Evolutionary conservation across 1,284 basidiomycete genomes (phyloP).

Genomic region (Heliocybe sulcata): DNA sequence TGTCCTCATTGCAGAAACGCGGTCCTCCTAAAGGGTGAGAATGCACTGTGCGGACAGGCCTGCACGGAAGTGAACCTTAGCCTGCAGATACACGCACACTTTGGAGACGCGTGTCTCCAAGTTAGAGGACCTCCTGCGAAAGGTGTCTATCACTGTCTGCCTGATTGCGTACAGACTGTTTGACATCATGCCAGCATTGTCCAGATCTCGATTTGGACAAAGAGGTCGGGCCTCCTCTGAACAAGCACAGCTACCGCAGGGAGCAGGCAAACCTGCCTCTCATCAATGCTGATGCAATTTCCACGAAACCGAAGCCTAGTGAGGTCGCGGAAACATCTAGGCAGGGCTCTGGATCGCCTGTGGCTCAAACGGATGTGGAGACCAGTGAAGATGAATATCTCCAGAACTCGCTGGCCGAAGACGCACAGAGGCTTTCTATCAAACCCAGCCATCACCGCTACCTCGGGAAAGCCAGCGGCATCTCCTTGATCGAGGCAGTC

Average conservation of each 20-base stretch:
- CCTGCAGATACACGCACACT: neutral
- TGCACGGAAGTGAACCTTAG: neutral
- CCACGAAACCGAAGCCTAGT: neutral
- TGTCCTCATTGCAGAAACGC: neutral
- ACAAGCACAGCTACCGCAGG: neutral
- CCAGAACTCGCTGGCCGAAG: neutral
- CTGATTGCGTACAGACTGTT: neutral
- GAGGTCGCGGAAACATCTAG: neutral
- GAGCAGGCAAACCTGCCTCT: neutral
- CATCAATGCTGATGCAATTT: neutral
- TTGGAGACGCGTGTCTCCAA: neutral
- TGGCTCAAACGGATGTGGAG: neutral
- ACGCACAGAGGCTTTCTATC: neutral
- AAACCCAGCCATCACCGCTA: neutral
- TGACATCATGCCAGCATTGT: neutral
- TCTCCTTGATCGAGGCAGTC: neutral
- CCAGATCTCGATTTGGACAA: neutral
- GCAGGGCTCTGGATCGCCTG: neutral
- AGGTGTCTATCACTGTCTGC: neutral
- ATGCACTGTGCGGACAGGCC: neutral
- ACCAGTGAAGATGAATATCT: neutral
- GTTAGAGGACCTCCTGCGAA: neutral
- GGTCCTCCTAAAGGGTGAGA: slow-evolving; percentile 1
- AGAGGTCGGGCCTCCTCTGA: neutral
- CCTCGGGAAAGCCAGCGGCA: neutral